phyloP scores from a whole-genome alignment of 768 basidiomycete genomes.

The Termitomyces sp. region DNA sequence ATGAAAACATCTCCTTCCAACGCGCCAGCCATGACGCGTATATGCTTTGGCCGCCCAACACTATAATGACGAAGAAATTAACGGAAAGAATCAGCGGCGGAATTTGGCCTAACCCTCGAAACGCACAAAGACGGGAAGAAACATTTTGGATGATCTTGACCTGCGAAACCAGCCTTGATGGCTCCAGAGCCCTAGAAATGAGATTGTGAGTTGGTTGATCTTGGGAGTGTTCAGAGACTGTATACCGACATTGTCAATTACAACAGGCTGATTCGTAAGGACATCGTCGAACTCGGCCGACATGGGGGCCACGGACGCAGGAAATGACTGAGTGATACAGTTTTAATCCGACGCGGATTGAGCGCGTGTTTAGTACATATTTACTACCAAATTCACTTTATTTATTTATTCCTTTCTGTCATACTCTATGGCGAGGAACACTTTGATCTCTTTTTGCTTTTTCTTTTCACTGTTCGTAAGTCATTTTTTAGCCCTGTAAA shows the following conservation, averaged over 20 bases:
- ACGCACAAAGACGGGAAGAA: conserved; percentile 99
- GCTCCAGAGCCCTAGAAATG: conserved; percentile 86
- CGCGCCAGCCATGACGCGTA: conserved; percentile 96
- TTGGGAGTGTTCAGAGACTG: conserved; percentile 6
- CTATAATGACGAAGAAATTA: conserved; percentile 37
- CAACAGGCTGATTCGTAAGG: conserved; percentile 97
- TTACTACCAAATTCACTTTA: not conserved
- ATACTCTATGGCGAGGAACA: conserved; percentile 7
- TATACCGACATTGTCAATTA: conserved; percentile 90
- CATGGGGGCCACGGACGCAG: conserved; percentile 40
- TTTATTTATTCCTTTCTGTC: not conserved
- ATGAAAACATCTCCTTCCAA: conserved; percentile 97
- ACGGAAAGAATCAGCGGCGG: conserved; percentile 20
- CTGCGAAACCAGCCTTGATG: conserved; percentile 98
- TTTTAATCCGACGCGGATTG: conserved; percentile 11
- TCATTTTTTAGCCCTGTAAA: conserved; percentile 1
- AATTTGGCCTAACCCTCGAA: conserved; percentile 31
- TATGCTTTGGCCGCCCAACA: conserved; percentile 96
- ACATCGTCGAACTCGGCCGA: conserved; percentile 89
- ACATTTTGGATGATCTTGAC: conserved; percentile 98
- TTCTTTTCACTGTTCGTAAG: conserved; percentile 22
- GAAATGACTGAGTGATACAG: conserved; percentile 5
- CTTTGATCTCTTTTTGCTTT: conserved; percentile 5
- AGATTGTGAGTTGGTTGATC: conserved; percentile 20
- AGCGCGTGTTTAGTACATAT: conserved; percentile 5